Base-by-base conservation (phyloP, 202 grass and related monocot genomes). In the Setaria italica region DNA sequence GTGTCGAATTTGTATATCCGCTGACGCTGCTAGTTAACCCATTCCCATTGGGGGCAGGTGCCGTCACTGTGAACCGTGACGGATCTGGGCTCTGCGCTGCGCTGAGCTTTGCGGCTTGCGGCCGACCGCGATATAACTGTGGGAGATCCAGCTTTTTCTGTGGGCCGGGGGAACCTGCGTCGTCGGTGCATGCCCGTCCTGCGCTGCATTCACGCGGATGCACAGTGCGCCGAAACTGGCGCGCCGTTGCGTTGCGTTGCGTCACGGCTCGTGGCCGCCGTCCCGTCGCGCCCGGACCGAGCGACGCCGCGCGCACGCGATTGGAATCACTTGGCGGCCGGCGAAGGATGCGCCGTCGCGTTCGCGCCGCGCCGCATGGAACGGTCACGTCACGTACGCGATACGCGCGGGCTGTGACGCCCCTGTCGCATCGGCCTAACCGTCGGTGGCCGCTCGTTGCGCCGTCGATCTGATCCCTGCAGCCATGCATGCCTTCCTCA, bases 91-190 rank as follows among this genome's bases (percentile, higher is more conserved):
- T 48, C 68, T 29, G 67, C 21, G 11, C 13, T 11, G 41, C 39
- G 16, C 16, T 2, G 43, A 30, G 69, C 45, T 71, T 14, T 8
- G 47, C 71, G 48, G 39, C 39, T 53, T 73, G 67, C 32, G 46
- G 20, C 77, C 37, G 78, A 77, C 88, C 77, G 78, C 21, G 62
- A 25, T 32, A 9, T 89, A 70, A 81, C 80, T 82, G 51, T 81
- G 64, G 34, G 4, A 4, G 51, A 89, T 80, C 70, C 53, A 55
- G 29, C 77, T 76, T 80, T 74, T 53, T 45, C 7, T 2, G 14
- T 41, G 25, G 25, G 25, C 25, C 25, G 17, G 14, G 21, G 20
- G 3, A 2, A 12, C 35, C 15, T 7, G 21, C 6, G 48, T 2
- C 64, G 43, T 16, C 29, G 72, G 16, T 59, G 39, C 82, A 58